Base-by-base conservation (phyloP, 2,329 filamentous ascomycete species). In the Fusarium dlaminii region DNA sequence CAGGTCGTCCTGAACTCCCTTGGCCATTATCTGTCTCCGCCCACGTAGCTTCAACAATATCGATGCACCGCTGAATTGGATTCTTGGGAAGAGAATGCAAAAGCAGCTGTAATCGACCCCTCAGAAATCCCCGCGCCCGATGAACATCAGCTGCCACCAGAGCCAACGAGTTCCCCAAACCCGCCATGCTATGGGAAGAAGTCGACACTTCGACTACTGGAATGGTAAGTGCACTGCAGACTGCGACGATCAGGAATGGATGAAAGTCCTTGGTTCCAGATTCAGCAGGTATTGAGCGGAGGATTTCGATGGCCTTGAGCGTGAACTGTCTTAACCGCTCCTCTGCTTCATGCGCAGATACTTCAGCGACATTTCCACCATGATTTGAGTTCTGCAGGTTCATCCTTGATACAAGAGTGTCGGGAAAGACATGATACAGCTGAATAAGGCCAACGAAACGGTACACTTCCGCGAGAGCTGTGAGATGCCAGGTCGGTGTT, bases 351-450 rank as follows among this genome's bases (percentile, higher is more conserved):
- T 29, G 34, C 0, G 10, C 24, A 8, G 51, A 29, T 13, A 39
- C 10, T 2, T 17, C 8, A 3, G 13, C 10, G 7, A 3, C 3
- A 3, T 39, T 14, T 0, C 10, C 18, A 3, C 24, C 20, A 29
- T 14, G 0, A 13, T 27, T 3, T 2, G 51, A 18, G 8, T 18
- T n/a, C 36, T 55, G 51, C 0, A 18, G 0, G 6, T 18, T 30
- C 20, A 39, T 39, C 11, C 51, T 29, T 1, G 36, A 39, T 10
- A 39, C 7, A n/a, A 55, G 27, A 12, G 51, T 55, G 2, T 55
- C 51, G 1, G 51, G 36, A 4, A 55, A 55, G 0, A 55, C 51
- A 0, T 39, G 51, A 6, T 55, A 55, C 1, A 55, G 34, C 24
- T 55, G 51, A 22, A 55, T 17, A 3, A 55, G 51, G 0, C 51